Percentiles rank a stretch among this genome's conserved stretches.
Evolutionary conservation across 495 filamentous ascomycete species (phyloP).

Genomic region (Achaetomiella virescens): DNA sequence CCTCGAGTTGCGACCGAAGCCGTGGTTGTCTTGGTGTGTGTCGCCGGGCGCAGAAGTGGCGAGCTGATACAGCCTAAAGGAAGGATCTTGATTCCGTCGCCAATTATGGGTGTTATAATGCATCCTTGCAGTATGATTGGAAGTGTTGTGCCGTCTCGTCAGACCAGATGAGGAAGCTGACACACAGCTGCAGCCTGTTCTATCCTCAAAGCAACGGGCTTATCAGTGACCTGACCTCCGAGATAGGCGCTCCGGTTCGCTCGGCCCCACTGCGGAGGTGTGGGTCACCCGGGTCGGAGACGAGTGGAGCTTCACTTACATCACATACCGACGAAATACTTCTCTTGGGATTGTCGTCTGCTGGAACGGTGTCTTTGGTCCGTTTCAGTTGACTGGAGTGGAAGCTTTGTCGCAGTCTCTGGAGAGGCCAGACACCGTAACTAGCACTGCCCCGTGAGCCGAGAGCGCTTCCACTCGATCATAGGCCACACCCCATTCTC

Average conservation of each 20-base stretch:
- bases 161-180: background rate
- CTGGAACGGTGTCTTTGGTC: no score
- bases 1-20: background rate
- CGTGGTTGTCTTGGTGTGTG: background rate
- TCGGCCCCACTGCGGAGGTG: background rate
- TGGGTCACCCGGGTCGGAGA: background rate
- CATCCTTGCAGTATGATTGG: background rate
- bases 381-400: no score
- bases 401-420: no score
- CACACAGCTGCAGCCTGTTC: background rate
- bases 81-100: background rate
- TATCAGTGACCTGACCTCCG: background rate
- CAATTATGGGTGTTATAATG: background rate
- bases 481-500: no score
- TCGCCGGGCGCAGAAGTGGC: no score
- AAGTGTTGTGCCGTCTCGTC: background rate
- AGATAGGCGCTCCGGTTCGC: background rate
- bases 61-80: no score
- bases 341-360: no score
- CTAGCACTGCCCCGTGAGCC: no score
- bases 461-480: no score
- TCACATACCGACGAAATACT: no score
- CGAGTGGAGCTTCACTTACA: conserved; percentile 3
- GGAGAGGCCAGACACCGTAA: no score
- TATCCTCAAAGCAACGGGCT: background rate